These are phyloP conservation scores for Phalaenopsis aphrodite DNA, from an alignment of 106 monocot genomes.

Conservation along the genomic window DNA sequence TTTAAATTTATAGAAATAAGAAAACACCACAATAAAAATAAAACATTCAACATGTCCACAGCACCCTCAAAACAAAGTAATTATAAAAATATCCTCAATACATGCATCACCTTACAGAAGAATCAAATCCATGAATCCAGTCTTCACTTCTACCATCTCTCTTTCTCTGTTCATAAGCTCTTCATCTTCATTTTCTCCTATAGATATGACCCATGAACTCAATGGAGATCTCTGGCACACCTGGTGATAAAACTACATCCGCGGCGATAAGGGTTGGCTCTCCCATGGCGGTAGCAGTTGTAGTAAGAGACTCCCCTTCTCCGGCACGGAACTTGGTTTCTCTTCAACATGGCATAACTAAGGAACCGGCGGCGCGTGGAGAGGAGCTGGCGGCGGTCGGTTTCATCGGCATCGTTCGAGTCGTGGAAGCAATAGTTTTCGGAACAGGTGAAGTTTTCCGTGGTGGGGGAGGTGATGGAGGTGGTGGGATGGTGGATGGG, in stretches of 20 bases:
- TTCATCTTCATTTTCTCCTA: no score
- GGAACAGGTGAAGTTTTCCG: not conserved
- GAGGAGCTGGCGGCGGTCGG: not conserved
- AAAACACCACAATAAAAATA: no score
- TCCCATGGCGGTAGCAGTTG: not conserved
- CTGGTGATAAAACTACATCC: slow-evolving; percentile 12
- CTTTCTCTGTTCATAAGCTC: no score
- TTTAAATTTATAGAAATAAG: no score
- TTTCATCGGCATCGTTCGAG: not conserved
- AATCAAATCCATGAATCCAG: no score
- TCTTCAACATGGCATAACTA: slow-evolving; percentile 12
- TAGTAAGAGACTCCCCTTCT: slow-evolving; percentile 13
- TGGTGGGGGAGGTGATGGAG: not conserved
- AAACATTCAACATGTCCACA: no score
- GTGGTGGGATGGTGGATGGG: not conserved
- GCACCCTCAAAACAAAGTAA: no score
- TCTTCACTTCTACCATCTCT: no score
- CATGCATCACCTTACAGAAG: no score
- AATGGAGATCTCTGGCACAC: slow-evolving; percentile 14
- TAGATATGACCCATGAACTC: not conserved
- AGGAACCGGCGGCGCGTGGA: not conserved
- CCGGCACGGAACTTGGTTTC: slow-evolving; percentile 10
- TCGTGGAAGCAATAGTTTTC: not conserved
- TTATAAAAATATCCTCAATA: no score
- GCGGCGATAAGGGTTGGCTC: slow-evolving; percentile 11